A percentile compares a stretch with the other conserved stretches of the same genome.
phyloP scores from a whole-genome alignment of 2,329 filamentous ascomycete genomes.

The Beauveria caledonica region DNA sequence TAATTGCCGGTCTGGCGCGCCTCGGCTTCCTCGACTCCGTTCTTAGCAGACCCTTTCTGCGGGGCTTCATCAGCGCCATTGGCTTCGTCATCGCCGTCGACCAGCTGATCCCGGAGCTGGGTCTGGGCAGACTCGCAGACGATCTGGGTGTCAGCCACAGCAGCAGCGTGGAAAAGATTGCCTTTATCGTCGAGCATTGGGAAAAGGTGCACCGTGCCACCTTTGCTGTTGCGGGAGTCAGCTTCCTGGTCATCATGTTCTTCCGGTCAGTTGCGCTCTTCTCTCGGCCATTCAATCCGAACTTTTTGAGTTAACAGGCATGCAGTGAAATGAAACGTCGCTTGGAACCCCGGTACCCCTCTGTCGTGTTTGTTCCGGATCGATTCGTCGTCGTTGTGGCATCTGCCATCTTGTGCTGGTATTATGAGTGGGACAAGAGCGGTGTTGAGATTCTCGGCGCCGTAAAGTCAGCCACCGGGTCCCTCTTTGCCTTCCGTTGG shows the following conservation, averaged over 20 bases:
- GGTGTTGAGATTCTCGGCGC: slow-evolving; percentile 80
- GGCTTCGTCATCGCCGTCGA: slow-evolving; percentile 95
- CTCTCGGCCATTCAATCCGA: not conserved
- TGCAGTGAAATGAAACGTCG: slow-evolving; percentile 69
- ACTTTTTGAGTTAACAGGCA: not conserved
- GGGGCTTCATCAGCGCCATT: slow-evolving; percentile 95
- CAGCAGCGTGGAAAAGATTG: slow-evolving; percentile 76
- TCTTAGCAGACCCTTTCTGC: slow-evolving; percentile 80
- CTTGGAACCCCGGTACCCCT: slow-evolving; percentile 69
- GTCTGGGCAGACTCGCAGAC: slow-evolving; percentile 59
- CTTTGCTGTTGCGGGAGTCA: slow-evolving; percentile 64
- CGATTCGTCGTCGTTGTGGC: slow-evolving; percentile 83
- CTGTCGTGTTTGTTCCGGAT: slow-evolving; percentile 83
- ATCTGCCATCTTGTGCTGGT: slow-evolving; percentile 71
- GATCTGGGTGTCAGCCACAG: slow-evolving; percentile 64
- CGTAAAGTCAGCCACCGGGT: slow-evolving; percentile 65
- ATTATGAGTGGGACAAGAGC: slow-evolving; percentile 66
- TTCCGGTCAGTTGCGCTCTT: slow-evolving; percentile 50
- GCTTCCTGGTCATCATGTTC: slow-evolving; percentile 86
- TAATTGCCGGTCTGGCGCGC: slow-evolving; percentile 76
- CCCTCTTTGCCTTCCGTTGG: slow-evolving; percentile 72
- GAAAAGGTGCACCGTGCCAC: slow-evolving; percentile 65
- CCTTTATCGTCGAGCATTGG: slow-evolving; percentile 66
- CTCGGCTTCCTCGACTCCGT: slow-evolving; percentile 93
- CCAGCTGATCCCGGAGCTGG: slow-evolving; percentile 85